Evolutionary conservation across 352 stramenopile genomes (phyloP), one percentile per base, ranked within the genome.

Genomic region (Peronospora farinosa): DNA sequence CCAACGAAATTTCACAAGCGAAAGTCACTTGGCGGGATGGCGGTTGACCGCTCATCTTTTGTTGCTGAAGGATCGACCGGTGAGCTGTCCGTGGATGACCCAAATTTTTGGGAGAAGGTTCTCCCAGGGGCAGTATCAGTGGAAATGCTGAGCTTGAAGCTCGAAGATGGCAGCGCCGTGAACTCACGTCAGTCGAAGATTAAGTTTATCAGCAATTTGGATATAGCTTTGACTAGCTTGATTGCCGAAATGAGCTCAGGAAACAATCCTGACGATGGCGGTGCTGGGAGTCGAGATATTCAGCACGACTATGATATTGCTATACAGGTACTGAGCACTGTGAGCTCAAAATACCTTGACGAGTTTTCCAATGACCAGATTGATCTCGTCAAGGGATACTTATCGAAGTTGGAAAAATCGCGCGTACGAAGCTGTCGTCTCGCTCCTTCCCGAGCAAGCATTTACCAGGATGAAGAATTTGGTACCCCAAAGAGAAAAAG

Each of bases 31-130:
- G 80, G 73, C 39, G 78, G 85, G 31, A 88, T 91, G 55, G 77
- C 78, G 1, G 79, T 91, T 33, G 82, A 92, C 50, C 75, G 90
- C 13, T 94, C 86, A 15, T 96, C 86, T 9, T 97, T 97, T 60
- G 80, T 97, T 16, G 88, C 90, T 0, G 86, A 95, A 61, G 88
- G 87, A 5, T 90, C 95, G 10, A 91, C 81, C 8, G 78, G 74
- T 31, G 86, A 96, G 54, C 62, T 98, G 21, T 90, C 95, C 37
- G 88, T 98, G 7, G 92, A 98, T 60, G 95, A 98, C 53, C 92
- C 93, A 0, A 95, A 98, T 31, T 98, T 98, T 46, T 98, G 95
- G 95, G 84, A 96, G 37, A 96, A 96, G 42, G 89, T 97, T 33
- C 50, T 97, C 15, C 77, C 80, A 4, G 84, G 84, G 7, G 81